Evolutionary conservation across 345 rosid genomes (phyloP).

Genomic region (Mallotus nudiflorus): DNA sequence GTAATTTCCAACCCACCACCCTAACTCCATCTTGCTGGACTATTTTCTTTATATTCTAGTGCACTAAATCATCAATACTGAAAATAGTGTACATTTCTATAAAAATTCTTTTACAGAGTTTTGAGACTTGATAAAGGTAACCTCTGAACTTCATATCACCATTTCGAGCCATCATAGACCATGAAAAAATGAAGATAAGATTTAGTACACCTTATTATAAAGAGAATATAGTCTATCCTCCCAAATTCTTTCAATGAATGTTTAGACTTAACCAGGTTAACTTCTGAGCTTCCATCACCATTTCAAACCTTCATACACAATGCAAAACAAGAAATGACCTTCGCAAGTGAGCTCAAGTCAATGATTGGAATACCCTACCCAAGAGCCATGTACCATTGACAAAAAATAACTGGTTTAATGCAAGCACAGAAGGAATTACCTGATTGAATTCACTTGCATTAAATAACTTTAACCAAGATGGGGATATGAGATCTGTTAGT

Average conservation of each 20-base stretch:
- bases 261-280: background rate
- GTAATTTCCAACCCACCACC: background rate
- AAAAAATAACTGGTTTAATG: background rate
- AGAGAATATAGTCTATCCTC: no score
- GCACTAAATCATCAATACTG: no score
- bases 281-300: background rate
- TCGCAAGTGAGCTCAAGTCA: background rate
- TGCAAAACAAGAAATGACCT: background rate
- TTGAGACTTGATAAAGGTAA: background rate
- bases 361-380: background rate
- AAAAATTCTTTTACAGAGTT: no score
- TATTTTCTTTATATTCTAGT: background rate
- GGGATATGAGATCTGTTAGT: slow-evolving; percentile 79
- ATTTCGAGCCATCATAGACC: background rate
- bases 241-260: background rate
- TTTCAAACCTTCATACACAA: background rate
- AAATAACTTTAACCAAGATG: slow-evolving; percentile 90
- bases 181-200: no score
- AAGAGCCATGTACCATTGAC: background rate
- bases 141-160: background rate
- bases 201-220: no score
- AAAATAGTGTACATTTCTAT: no score
- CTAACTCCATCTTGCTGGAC: background rate
- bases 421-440: slow-evolving; percentile 41
- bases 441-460: slow-evolving; percentile 96